These are phyloP conservation scores for Phytophthora cryptogea DNA, from an alignment of 352 stramenopile species.

Conservation along the genomic window DNA sequence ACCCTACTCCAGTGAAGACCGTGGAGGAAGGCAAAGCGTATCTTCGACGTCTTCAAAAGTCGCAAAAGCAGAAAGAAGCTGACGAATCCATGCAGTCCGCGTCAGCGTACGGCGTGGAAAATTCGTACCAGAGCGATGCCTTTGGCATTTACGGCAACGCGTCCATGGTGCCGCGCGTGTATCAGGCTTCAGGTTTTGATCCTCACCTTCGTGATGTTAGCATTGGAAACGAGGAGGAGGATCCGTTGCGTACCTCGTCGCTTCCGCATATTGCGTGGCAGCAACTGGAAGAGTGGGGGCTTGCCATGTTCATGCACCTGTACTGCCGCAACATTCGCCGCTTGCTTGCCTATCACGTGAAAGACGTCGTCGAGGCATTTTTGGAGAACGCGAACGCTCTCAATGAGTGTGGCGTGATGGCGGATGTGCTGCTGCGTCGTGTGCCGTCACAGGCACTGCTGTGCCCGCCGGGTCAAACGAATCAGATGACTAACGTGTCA, in stretches of 20 bases:
- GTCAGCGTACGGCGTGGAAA: constrained; percentile 48
- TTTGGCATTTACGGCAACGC: constrained; percentile 76
- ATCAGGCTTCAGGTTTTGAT: constrained; percentile 85
- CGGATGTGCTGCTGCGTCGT: constrained; percentile 74
- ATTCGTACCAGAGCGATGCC: constrained; percentile 55
- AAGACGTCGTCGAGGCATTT: constrained; percentile 84
- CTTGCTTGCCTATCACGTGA: constrained; percentile 82
- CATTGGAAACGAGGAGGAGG: constrained; percentile 64
- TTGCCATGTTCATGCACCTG: constrained; percentile 88
- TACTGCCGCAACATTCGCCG: constrained; percentile 85
- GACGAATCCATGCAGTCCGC: constrained; percentile 55
- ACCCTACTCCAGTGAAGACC: constrained; percentile 59
- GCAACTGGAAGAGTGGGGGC: constrained; percentile 74
- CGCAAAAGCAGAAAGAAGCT: constrained; percentile 54
- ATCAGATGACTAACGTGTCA: constrained; percentile 85
- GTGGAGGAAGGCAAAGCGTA: constrained; percentile 80
- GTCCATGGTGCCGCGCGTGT: constrained; percentile 74
- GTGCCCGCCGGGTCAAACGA: constrained; percentile 69
- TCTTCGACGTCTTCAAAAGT: constrained; percentile 62
- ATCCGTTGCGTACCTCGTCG: constrained; percentile 75
- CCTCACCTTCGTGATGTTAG: constrained; percentile 64
- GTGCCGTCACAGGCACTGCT: constrained; percentile 75
- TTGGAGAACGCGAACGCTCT: constrained; percentile 81
- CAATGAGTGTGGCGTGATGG: constrained; percentile 79
- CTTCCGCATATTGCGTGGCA: constrained; percentile 76